Conservation (phyloP, 176 grass and related monocot species). For the Phragmites australis region DNA sequence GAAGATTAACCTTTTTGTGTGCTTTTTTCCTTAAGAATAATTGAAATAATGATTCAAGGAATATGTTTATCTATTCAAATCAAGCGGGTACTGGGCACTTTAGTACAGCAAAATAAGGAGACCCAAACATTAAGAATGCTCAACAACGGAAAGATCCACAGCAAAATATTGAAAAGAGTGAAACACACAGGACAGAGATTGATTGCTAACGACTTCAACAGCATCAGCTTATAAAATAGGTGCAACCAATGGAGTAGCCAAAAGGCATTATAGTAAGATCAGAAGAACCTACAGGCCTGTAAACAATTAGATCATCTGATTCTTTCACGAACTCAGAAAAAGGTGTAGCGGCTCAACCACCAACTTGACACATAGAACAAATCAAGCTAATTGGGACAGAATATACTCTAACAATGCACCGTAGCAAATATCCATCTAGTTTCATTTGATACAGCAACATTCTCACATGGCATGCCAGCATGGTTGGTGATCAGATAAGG, state of each 20-base stretch:
- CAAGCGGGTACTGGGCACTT: neutral
- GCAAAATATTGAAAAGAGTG: conserved; percentile 18
- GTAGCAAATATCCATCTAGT: conserved; percentile 30
- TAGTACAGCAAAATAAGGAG: neutral
- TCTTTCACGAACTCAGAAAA: conserved; percentile 18
- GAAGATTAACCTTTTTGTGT: neutral
- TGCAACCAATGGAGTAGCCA: conserved; percentile 9
- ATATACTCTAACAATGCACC: conserved; percentile 20
- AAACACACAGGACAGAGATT: neutral
- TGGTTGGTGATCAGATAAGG: conserved; percentile 22
- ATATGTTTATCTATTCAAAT: neutral
- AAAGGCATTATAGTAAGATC: conserved; percentile 28
- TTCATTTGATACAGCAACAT: conserved; percentile 33
- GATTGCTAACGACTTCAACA: conserved; percentile 31
- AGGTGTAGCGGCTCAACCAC: conserved; percentile 36
- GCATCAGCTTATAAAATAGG: conserved; percentile 11
- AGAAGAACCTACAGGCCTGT: neutral
- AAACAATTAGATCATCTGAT: conserved; percentile 13
- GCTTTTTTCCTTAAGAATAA: neutral
- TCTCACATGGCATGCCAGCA: conserved; percentile 46
- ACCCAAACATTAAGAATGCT: conserved; percentile 11
- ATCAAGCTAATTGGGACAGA: conserved; percentile 34
- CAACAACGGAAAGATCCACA: neutral
- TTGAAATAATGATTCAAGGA: neutral
- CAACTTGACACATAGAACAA: conserved; percentile 45